Conservation (phyloP, 768 basidiomycete genomes). For the Rhizopogon salebrosus region DNA sequence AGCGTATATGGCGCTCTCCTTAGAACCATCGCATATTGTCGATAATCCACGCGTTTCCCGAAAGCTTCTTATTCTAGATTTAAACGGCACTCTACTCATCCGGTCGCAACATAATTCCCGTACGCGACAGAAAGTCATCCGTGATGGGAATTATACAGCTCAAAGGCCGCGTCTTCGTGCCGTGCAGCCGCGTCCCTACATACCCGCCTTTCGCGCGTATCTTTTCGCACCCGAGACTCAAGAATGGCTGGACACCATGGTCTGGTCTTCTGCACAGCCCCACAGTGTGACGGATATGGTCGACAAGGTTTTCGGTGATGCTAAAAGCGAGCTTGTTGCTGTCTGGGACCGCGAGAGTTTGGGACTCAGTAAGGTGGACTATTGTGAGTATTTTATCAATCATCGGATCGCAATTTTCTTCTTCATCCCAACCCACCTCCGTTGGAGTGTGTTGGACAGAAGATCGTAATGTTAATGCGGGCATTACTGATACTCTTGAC, state of each 20-base stretch:
- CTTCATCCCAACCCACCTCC: background rate
- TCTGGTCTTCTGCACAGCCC: slow-evolving; percentile 86
- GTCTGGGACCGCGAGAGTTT: slow-evolving; percentile 81
- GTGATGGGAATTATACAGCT: background rate
- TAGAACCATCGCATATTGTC: slow-evolving; percentile 21
- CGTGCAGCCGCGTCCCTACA: slow-evolving; percentile 61
- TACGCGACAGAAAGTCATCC: slow-evolving; percentile 6
- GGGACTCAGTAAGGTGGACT: slow-evolving; percentile 55
- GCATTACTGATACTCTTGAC: background rate
- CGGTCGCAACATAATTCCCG: slow-evolving; percentile 41
- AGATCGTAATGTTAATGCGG: background rate
- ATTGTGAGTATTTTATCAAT: slow-evolving; percentile 48
- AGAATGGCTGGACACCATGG: slow-evolving; percentile 76
- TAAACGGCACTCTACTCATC: slow-evolving; percentile 70
- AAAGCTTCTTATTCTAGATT: slow-evolving; percentile 71
- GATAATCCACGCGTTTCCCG: slow-evolving; percentile 28
- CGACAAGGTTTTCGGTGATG: slow-evolving; percentile 46
- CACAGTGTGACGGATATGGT: slow-evolving; percentile 78
- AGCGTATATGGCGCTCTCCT: slow-evolving; percentile 31
- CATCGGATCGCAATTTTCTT: background rate
- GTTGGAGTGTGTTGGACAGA: background rate
- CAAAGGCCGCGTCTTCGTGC: slow-evolving; percentile 25
- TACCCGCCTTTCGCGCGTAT: slow-evolving; percentile 55
- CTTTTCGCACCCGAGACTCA: slow-evolving; percentile 57
- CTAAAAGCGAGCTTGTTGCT: slow-evolving; percentile 41